These are phyloP conservation scores for Mycena galopus DNA, from an alignment of 768 basidiomycete species.

Conservation along the genomic window DNA sequence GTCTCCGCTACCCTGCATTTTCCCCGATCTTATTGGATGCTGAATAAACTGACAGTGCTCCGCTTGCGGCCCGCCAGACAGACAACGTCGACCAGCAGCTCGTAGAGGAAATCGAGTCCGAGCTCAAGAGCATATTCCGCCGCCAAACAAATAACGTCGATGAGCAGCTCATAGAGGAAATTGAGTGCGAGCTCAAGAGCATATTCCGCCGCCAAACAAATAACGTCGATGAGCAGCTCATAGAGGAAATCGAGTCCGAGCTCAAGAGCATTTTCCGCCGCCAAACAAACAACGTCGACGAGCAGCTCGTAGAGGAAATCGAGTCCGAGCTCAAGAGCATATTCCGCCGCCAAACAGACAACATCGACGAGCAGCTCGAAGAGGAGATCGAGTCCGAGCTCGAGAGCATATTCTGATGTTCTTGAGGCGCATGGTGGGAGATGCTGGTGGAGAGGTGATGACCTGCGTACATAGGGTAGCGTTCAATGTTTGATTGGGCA, in stretches of 20 bases:
- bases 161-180: background rate
- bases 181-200: background rate
- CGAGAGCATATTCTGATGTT: background rate
- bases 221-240: background rate
- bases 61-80: background rate
- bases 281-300: background rate
- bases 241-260: background rate
- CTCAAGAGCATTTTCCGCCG: background rate
- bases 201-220: background rate
- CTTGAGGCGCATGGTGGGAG: too few species aligned
- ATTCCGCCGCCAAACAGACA: background rate
- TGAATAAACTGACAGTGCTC: background rate
- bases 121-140: conserved; percentile 1
- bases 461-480: too few species aligned
- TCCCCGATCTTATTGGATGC: background rate
- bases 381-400: background rate
- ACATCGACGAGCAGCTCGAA: conserved; percentile 1
- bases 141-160: conserved; percentile 5
- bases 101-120: too few species aligned
- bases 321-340: background rate
- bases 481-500: too few species aligned
- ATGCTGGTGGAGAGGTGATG: too few species aligned
- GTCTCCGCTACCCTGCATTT: background rate
- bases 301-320: background rate
- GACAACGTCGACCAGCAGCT: too few species aligned